phyloP scores from a whole-genome alignment of 192 early-diverging fungal species.

The Chytriomyces hyalinus region DNA sequence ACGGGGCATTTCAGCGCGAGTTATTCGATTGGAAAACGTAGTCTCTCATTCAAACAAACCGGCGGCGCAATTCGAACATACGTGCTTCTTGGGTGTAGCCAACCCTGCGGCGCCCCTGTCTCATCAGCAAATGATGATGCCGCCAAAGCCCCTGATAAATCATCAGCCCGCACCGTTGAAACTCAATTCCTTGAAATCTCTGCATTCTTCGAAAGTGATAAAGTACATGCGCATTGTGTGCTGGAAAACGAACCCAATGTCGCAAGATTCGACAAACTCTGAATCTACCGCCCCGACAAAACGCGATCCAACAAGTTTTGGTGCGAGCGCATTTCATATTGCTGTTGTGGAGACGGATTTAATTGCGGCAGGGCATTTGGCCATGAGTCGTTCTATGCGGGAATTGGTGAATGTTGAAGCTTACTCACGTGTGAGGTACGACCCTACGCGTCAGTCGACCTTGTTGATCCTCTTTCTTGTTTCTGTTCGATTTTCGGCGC shows the following conservation, averaged over 20 bases:
- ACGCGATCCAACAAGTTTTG: neutral
- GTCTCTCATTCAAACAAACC: neutral
- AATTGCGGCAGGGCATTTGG: conserved; percentile 7
- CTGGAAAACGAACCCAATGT: conserved; percentile 4
- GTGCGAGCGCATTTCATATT: conserved; percentile 1
- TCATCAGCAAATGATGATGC: neutral
- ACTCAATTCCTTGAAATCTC: neutral
- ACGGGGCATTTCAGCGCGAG: conserved; percentile 13
- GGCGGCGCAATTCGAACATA: neutral
- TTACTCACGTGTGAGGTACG: conserved; percentile 5
- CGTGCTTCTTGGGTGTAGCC: conserved; percentile 15
- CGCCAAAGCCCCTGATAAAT: too few species aligned
- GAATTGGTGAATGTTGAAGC: neutral
- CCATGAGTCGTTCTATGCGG: neutral
- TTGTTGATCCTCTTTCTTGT: neutral
- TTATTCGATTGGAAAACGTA: conserved; percentile 28
- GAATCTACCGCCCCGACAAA: neutral
- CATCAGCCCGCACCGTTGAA: neutral
- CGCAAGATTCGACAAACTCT: neutral
- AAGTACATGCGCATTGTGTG: conserved; percentile 17
- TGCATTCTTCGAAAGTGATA: neutral
- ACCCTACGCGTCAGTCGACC: too few species aligned
- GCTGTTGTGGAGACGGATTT: conserved; percentile 12
- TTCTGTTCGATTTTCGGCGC: too few species aligned
- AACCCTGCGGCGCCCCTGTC: neutral